Base-by-base conservation (phyloP, 345 rosid species). In the Gossypium stocksii region DNA sequence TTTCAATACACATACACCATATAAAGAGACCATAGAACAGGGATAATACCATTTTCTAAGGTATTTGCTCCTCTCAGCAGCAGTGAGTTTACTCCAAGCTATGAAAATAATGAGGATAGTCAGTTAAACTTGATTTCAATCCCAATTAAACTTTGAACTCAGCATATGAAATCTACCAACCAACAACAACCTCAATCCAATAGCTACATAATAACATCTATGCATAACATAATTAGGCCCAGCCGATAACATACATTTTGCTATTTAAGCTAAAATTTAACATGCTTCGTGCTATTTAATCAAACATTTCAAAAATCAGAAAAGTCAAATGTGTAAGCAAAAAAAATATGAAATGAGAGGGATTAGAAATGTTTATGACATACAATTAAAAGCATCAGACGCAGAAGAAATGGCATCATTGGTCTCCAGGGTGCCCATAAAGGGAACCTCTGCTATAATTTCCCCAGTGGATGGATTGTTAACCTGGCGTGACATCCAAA, bases 21-120 rank as follows among this genome's bases (percentile, higher is more conserved):
- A 38, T 59, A 59, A 48, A 41, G 34, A 56, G 70, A 77, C 51
- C 56, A 76, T 68, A 45, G 76, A 49, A 56, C 48, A 81, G 63
- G 25, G 61, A 59, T 41, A 1, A 72, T 88, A 95, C 99, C 99
- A 95, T 81, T 82, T 90, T 72, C 94, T 82, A 73, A 95, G 78
- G 74, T 22, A 74, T 82, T 82, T 88, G 87, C 97, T 93, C 87
- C 99, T 90, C 74, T 91, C 94, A 62, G 81, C 82, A 71, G 97
- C 97, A 72, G 98, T 86, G 66, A 84, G 77, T 76, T 82, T 93
- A 84, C 99, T 93, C 99, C 99, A 95, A 75, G 94, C 99, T 95
- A 77, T 41, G 66, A 70, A 19, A 68, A 56, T 25, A 14, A 15
- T 1, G 43, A 53, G 17, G 17, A 56, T 27, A 19, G 64, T 53